A percentile compares a stretch with the other conserved stretches of the same genome.
These are phyloP conservation scores for Aspergillus nomiae DNA, from an alignment of 2,329 filamentous ascomycete genomes.

Conservation along the genomic window DNA sequence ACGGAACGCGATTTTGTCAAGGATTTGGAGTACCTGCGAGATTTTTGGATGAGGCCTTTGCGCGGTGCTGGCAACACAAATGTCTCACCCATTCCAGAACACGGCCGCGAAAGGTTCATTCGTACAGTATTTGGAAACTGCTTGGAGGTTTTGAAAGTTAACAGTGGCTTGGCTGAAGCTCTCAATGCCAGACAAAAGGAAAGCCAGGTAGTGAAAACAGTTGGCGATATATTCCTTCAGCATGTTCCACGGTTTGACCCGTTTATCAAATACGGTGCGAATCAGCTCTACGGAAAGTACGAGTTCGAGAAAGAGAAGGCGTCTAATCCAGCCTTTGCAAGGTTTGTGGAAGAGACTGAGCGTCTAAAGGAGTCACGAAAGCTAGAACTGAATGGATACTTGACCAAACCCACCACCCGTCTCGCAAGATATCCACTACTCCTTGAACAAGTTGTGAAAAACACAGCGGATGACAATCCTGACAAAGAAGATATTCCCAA, in stretches of 20 bases:
- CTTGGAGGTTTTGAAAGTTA: constrained; percentile 90
- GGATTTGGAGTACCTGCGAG: constrained; percentile 92
- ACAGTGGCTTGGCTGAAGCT: constrained; percentile 82
- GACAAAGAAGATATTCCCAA: constrained; percentile 92
- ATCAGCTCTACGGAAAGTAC: constrained; percentile 94
- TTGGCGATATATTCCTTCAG: constrained; percentile 93
- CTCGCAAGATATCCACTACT: constrained; percentile 90
- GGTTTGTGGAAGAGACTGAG: constrained; percentile 96
- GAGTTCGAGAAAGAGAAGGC: constrained; percentile 97
- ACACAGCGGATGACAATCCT: constrained; percentile 83
- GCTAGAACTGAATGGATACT: constrained; percentile 92
- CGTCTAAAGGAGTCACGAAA: constrained; percentile 95
- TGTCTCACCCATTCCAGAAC: constrained; percentile 83
- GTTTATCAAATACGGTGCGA: constrained; percentile 94
- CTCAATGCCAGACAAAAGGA: constrained; percentile 90
- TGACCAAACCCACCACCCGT: constrained; percentile 96
- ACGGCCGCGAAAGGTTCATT: constrained; percentile 85
- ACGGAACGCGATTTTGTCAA: constrained; percentile 99
- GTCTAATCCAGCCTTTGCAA: constrained; percentile 78
- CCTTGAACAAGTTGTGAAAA: constrained; percentile 87
- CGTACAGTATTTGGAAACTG: constrained; percentile 95
- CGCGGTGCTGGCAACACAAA: constrained; percentile 66
- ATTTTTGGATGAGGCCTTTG: constrained; percentile 97
- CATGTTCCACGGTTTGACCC: constrained; percentile 91
- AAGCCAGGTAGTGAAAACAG: constrained; percentile 79